Conservation (phyloP, 2,329 filamentous ascomycete species). For the Byssoonygena ceratinophila region DNA sequence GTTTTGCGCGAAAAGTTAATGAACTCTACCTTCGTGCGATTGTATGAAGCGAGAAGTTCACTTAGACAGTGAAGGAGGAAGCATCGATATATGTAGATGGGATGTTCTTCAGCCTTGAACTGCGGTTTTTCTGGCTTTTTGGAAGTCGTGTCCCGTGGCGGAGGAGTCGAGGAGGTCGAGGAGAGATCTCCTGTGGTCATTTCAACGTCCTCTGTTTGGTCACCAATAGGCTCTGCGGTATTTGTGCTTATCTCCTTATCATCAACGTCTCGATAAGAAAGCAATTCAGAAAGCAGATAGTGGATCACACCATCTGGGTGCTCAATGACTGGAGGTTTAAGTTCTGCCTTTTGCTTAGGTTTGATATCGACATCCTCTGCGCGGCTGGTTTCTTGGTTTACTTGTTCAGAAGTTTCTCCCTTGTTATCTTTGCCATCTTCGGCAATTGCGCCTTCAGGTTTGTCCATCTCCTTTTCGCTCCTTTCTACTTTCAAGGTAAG, state of each 20-base stretch:
- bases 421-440: conserved; percentile 28
- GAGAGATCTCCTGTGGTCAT: conserved; percentile 37
- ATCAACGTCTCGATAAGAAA: conserved; percentile 85
- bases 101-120: conserved; percentile 88
- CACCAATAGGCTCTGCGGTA: conserved; percentile 18
- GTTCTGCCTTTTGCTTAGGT: conserved; percentile 51
- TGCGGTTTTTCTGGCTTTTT: conserved; percentile 59
- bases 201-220: conserved; percentile 40
- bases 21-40: conserved; percentile 91
- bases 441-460: background rate
- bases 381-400: conserved; percentile 14
- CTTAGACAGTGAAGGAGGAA: conserved; percentile 87
- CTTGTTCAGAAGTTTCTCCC: conserved; percentile 22
- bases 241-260: conserved; percentile 54
- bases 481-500: conserved; percentile 41
- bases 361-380: conserved; percentile 19
- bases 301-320: conserved; percentile 92
- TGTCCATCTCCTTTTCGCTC: conserved; percentile 21
- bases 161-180: conserved; percentile 21
- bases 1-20: conserved; percentile 97
- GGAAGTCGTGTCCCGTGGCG: conserved; percentile 18
- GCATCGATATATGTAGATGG: conserved; percentile 92
- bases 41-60: conserved; percentile 75
- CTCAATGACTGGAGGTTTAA: conserved; percentile 75
- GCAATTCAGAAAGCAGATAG: conserved; percentile 81